Conservation (phyloP, 306 rosid genomes). For the Gleditsia sinensis region DNA sequence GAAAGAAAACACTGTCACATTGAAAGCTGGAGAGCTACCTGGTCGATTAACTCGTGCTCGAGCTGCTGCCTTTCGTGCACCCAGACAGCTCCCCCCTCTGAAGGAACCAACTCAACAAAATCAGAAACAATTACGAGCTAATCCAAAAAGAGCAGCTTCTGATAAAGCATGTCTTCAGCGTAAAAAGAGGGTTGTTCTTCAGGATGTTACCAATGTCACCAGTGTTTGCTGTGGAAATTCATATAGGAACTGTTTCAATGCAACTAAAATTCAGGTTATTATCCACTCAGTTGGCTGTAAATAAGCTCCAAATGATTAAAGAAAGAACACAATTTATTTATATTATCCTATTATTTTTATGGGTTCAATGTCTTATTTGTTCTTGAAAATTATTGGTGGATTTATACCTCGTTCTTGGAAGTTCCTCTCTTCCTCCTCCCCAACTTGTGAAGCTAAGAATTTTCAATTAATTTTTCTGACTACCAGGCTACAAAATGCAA, state of each 20-base stretch:
- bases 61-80: conserved; percentile 59
- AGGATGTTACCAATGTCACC: conserved; percentile 72
- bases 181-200: conserved; percentile 72
- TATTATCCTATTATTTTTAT: neutral
- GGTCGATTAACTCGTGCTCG: conserved; percentile 75
- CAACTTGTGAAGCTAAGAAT: conserved; percentile 15
- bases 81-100: conserved; percentile 57
- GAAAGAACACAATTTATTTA: neutral
- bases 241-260: conserved; percentile 47
- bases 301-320: neutral
- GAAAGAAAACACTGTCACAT: conserved; percentile 49
- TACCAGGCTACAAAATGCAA: conserved; percentile 61
- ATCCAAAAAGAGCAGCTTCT: conserved; percentile 50
- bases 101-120: conserved; percentile 41
- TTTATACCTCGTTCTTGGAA: conserved; percentile 24
- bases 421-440: neutral
- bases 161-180: conserved; percentile 45
- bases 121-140: conserved; percentile 49
- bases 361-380: neutral
- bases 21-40: conserved; percentile 47
- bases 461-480: conserved; percentile 20
- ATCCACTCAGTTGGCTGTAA: conserved; percentile 4
- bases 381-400: conserved; percentile 22
- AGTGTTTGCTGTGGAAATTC: conserved; percentile 57
- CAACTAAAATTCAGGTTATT: conserved; percentile 66